phyloP scores from a whole-genome alignment of 108 stramenopile species.

The Nitzschia inconspicua region DNA sequence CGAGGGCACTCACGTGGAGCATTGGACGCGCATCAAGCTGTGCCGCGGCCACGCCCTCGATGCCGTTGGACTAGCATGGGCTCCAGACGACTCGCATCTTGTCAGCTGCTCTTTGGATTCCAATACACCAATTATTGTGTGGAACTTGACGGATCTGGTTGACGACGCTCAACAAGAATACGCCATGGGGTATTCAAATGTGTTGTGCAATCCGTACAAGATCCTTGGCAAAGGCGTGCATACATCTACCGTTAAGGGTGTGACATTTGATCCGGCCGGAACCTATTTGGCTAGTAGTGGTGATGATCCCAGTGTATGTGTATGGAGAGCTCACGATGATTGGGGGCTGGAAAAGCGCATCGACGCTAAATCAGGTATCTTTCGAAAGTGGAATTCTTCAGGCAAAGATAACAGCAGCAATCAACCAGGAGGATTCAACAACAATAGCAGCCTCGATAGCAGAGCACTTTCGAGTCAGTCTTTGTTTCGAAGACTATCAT shows the following conservation, averaged over 20 bases:
- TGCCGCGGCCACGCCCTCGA: constrained; percentile 84
- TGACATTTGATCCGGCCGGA: constrained; percentile 85
- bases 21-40: constrained; percentile 83
- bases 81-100: constrained; percentile 85
- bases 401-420: constrained; percentile 31
- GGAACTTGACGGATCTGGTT: constrained; percentile 70
- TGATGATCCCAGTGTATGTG: constrained; percentile 83
- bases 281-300: constrained; percentile 78
- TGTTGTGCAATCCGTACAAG: constrained; percentile 69
- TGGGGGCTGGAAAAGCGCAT: constrained; percentile 82
- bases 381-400: constrained; percentile 65
- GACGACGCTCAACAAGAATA: too few relatives aligned
- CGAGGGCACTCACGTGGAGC: constrained; percentile 41
- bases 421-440: neutral
- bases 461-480: constrained; percentile 60
- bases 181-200: constrained; percentile 25
- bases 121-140: constrained; percentile 82
- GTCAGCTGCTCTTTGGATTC: constrained; percentile 84
- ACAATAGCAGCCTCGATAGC: constrained; percentile 15
- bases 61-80: constrained; percentile 89
- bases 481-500: constrained; percentile 82
- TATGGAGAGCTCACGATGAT: constrained; percentile 87
- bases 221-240: constrained; percentile 64
- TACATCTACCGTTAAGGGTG: constrained; percentile 85
- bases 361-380: constrained; percentile 68